These are phyloP conservation scores for Achaetomium macrosporum DNA, from an alignment of 2,329 filamentous ascomycete species.

Conservation along the genomic window DNA sequence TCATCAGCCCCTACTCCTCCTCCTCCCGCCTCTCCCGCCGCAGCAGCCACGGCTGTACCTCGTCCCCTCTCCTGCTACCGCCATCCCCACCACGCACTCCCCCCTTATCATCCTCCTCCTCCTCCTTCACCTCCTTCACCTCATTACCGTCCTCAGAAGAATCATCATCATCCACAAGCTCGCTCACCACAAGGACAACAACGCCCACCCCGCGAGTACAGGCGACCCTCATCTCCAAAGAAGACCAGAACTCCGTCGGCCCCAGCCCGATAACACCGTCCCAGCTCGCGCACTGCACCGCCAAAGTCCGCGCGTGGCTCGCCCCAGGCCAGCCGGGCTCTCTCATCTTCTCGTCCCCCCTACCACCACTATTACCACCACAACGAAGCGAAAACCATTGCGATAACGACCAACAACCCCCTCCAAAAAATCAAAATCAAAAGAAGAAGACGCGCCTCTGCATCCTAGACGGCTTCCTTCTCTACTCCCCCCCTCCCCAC, in stretches of 20 bases:
- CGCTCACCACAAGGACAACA: constrained; percentile 11
- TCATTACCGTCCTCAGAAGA: constrained; percentile 16
- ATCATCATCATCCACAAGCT: constrained; percentile 24
- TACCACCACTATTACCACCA: not conserved
- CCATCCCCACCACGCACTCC: not conserved
- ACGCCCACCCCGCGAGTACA: constrained; percentile 25
- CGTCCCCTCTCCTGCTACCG: not conserved
- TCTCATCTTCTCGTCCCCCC: constrained; percentile 25
- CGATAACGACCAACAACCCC: not conserved
- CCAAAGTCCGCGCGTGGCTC: constrained; percentile 44
- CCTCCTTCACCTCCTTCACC: not conserved
- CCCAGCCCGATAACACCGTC: constrained; percentile 45
- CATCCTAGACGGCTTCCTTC: constrained; percentile 82
- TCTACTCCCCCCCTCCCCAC: constrained; percentile 50
- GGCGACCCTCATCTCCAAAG: constrained; percentile 48
- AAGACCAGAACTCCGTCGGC: constrained; percentile 59
- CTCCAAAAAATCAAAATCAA: not conserved
- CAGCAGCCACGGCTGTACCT: constrained; percentile 25
- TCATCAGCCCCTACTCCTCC: not conserved
- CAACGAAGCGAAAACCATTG: too few species aligned
- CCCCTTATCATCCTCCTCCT: not conserved
- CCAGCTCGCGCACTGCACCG: constrained; percentile 36
- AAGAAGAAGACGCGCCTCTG: constrained; percentile 42
- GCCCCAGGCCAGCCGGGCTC: constrained; percentile 40
- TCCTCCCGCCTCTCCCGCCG: constrained; percentile 22